These are phyloP conservation scores for Trichophyton schoenleinii DNA, from an alignment of 2,329 filamentous ascomycete genomes.

Conservation along the genomic window DNA sequence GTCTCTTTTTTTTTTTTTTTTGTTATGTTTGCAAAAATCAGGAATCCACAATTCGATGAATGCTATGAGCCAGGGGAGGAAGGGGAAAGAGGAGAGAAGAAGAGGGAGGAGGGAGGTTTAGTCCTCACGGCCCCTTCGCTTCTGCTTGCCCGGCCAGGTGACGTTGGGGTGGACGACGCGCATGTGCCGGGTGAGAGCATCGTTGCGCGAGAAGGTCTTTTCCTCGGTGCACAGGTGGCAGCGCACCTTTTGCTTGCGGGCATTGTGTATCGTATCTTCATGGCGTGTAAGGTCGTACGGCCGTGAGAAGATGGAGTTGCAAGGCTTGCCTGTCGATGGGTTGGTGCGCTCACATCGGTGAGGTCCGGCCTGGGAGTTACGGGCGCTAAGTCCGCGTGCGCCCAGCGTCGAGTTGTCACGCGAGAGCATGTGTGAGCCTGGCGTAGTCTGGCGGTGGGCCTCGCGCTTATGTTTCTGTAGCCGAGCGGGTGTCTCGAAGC, in stretches of 20 bases:
- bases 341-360: conserved; percentile 90
- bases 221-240: conserved; percentile 90
- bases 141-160: conserved; percentile 58
- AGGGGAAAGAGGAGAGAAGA: not conserved
- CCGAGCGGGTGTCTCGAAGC: conserved; percentile 76
- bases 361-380: conserved; percentile 83
- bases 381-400: conserved; percentile 27
- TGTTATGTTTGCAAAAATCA: not conserved
- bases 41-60: not conserved
- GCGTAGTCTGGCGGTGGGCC: conserved; percentile 65
- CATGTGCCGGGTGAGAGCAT: conserved; percentile 89
- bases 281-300: conserved; percentile 95
- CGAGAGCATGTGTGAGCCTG: conserved; percentile 34
- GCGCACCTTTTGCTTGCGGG: conserved; percentile 82
- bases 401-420: conserved; percentile 34
- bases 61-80: not conserved
- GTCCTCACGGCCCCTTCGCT: conserved; percentile 26
- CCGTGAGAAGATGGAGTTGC: conserved; percentile 84
- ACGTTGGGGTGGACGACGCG: conserved; percentile 85
- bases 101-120: not conserved
- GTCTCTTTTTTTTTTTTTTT: not conserved
- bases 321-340: conserved; percentile 86
- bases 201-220: conserved; percentile 91
- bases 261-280: conserved; percentile 95
- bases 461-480: conserved; percentile 95